Evolutionary conservation across 495 filamentous ascomycete genomes (phyloP).

Genomic region (Rusavskia elegans): DNA sequence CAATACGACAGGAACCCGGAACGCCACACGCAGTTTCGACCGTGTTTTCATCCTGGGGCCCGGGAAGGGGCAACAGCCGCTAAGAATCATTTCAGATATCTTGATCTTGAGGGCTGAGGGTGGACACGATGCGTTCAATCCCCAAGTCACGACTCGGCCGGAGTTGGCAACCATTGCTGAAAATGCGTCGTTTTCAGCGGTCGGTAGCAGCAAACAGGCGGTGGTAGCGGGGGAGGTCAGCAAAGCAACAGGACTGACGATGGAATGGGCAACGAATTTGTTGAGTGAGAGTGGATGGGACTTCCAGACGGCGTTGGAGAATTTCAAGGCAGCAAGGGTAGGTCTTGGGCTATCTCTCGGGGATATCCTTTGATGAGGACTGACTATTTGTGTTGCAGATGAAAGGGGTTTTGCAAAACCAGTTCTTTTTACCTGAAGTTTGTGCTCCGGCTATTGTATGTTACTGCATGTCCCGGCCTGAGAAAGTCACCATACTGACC

Average conservation of each 20-base stretch:
- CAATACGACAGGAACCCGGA: slow-evolving; percentile 29
- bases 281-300: slow-evolving; percentile 59
- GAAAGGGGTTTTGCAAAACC: not conserved
- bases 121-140: slow-evolving; percentile 41
- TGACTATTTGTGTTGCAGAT: not conserved
- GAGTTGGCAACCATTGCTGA: slow-evolving; percentile 18
- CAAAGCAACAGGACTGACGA: slow-evolving; percentile 52
- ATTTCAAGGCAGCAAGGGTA: slow-evolving; percentile 35
- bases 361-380: not conserved
- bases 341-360: not conserved
- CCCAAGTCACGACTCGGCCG: slow-evolving; percentile 23
- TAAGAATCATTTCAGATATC: slow-evolving; percentile 71
- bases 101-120: slow-evolving; percentile 53
- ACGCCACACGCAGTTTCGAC: slow-evolving; percentile 61
- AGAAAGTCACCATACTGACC: no score
- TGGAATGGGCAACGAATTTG: slow-evolving; percentile 56
- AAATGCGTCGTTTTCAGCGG: slow-evolving; percentile 23
- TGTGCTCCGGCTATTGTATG: not conserved
- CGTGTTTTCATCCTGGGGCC: slow-evolving; percentile 74
- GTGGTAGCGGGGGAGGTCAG: slow-evolving; percentile 49
- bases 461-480: not conserved
- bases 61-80: slow-evolving; percentile 39
- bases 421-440: not conserved
- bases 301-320: slow-evolving; percentile 46
- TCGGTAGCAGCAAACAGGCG: slow-evolving; percentile 35